phyloP scores from a whole-genome alignment of 805 yeast genomes.

The Brettanomyces sp. region DNA sequence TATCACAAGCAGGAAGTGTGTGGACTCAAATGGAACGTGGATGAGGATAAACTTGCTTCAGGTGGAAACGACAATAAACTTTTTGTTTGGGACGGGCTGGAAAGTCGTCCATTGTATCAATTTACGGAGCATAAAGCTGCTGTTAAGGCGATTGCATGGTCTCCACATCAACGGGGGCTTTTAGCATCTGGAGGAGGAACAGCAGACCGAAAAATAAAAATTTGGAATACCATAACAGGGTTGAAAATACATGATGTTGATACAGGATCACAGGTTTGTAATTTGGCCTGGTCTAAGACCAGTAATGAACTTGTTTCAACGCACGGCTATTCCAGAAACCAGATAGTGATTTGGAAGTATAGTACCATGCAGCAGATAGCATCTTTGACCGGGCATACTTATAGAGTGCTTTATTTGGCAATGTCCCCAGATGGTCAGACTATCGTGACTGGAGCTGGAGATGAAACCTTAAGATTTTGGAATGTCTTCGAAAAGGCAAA shows the following conservation, averaged over 20 bases:
- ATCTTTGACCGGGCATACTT: conserved; percentile 88
- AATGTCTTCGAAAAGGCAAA: conserved; percentile 78
- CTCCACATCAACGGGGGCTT: conserved; percentile 91
- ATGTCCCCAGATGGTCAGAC: conserved; percentile 95
- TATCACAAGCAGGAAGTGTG: conserved; percentile 89
- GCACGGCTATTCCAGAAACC: conserved; percentile 88
- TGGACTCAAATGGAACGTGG: conserved; percentile 89
- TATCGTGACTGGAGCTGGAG: conserved; percentile 97
- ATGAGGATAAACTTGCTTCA: conserved; percentile 84
- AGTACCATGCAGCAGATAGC: conserved; percentile 91
- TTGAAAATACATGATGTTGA: conserved; percentile 68
- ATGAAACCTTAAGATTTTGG: conserved; percentile 94
- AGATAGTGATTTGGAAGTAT: conserved; percentile 88
- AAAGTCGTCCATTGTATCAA: conserved; percentile 56
- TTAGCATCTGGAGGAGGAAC: conserved; percentile 97
- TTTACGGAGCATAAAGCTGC: conserved; percentile 88
- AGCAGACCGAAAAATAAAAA: conserved; percentile 79
- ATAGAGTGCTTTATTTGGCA: conserved; percentile 80
- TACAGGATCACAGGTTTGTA: conserved; percentile 95
- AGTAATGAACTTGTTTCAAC: conserved; percentile 90
- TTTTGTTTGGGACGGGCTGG: conserved; percentile 79
- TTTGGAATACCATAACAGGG: conserved; percentile 88
- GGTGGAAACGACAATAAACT: conserved; percentile 93
- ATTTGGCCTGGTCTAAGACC: conserved; percentile 84
- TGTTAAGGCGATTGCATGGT: conserved; percentile 94